Evolutionary conservation across 345 rosid genomes (phyloP).

Genomic region (Hypericum perforatum): DNA sequence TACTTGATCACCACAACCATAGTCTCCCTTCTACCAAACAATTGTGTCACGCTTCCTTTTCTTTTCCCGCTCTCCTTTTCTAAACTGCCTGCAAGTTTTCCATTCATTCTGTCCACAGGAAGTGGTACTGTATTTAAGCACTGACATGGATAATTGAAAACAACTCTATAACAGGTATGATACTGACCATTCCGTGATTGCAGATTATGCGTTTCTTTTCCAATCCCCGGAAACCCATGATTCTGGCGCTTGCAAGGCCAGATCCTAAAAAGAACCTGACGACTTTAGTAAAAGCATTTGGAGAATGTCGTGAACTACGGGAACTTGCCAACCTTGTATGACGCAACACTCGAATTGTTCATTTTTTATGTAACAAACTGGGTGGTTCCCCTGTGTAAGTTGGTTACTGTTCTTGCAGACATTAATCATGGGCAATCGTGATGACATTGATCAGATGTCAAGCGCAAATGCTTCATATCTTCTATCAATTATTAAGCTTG

Average conservation of each 20-base stretch:
- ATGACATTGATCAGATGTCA: conserved; percentile 98
- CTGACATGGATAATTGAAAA: no score
- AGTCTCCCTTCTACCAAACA: no score
- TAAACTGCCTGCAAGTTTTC: no score
- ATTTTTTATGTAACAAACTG: not conserved
- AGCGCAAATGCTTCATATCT: conserved; percentile 95
- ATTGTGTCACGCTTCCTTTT: conserved; percentile 8
- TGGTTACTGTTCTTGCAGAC: conserved; percentile 41
- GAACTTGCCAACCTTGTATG: conserved; percentile 97
- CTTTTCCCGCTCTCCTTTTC: not conserved
- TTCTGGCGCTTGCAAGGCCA: conserved; percentile 93
- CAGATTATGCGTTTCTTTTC: conserved; percentile 1
- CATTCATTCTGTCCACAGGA: conserved; percentile 7
- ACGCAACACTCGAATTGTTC: conserved; percentile 10
- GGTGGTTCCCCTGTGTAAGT: conserved; percentile 11
- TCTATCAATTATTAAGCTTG: conserved; percentile 86
- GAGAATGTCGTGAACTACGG: conserved; percentile 92
- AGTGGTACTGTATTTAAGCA: no score
- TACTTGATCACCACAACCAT: no score
- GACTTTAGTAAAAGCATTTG: conserved; percentile 94
- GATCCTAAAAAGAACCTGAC: conserved; percentile 99
- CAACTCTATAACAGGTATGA: no score
- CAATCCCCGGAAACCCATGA: not conserved
- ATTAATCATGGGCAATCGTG: conserved; percentile 96
- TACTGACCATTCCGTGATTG: conserved; percentile 1